Evolutionary conservation across 2,329 filamentous ascomycete species (phyloP), one percentile per base, ranked within the genome.

Genomic region (Monosporascus sp.): DNA sequence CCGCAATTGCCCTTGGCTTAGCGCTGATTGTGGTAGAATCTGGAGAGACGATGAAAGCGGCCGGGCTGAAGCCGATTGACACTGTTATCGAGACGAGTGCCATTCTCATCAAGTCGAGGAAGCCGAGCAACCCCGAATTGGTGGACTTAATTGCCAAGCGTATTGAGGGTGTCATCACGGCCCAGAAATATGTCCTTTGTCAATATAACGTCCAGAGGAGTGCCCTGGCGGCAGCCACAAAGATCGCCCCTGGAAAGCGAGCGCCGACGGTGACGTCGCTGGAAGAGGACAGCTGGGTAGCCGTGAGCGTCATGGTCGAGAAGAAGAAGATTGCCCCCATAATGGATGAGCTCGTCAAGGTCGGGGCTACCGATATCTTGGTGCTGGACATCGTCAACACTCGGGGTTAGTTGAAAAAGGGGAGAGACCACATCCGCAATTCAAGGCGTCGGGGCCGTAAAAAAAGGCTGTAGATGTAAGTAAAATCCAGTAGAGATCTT

Each of bases 31-130:
- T 9, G 20, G 2, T 62, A 94, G 93, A 99, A 78, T 97, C 94
- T 20, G 94, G 94, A 53, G 93, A 97, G 74, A 99, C 94, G 0
- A 99, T 99, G 94, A 88, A 89, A 66, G 94, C 93, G 20, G 93
- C 93, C 44, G 94, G 94, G 24, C 81, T 99, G 49, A 92, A 91
- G 74, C 87, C 93, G 53, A 97, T 97, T 63, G 91, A 94, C 63
- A 99, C 94, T 2, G 91, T 99, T 26, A 81, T 97, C 50, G 86
- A 91, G 53, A 92, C 88, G 52, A 89, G 87, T 19, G 92, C 94
- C 35, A 87, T 97, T 48, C 81, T 99, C 54, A 92, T 99, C 78
- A 93, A 93, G 76, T 96, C 91, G 43, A 91, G 87, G 68, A 82
- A 85, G 53, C 87, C 92, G 5, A 89, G 87, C 56, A 89, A 96